phyloP scores from a whole-genome alignment of 2,329 filamentous ascomycete genomes.

The Neonectria coccinea region DNA sequence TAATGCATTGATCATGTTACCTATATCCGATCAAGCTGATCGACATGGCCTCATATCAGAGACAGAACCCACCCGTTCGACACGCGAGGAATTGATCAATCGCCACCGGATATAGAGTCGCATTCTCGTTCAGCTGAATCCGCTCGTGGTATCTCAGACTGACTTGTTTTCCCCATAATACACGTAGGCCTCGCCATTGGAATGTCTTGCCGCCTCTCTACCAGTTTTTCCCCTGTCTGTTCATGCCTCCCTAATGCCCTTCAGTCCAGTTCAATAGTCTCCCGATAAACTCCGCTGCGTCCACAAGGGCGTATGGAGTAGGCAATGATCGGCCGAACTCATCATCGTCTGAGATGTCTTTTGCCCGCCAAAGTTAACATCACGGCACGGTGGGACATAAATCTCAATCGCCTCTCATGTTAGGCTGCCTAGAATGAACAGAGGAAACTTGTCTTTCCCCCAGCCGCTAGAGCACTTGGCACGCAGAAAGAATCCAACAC shows the following conservation, averaged over 20 bases:
- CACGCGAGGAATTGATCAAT: conserved; percentile 6
- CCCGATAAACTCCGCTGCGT: conserved; percentile 7
- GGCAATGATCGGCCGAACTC: conserved; percentile 27
- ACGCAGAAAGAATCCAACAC: conserved; percentile 19
- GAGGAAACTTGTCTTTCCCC: conserved; percentile 10
- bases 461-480: conserved; percentile 6
- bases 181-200: conserved; percentile 22
- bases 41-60: conserved; percentile 5
- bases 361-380: neutral
- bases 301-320: neutral
- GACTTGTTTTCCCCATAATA: neutral
- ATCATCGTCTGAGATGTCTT: conserved; percentile 32
- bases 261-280: neutral
- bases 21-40: neutral
- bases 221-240: conserved; percentile 12
- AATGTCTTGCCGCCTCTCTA: conserved; percentile 30
- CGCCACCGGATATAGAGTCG: neutral
- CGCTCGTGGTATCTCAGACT: neutral
- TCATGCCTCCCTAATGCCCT: conserved; percentile 4
- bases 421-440: conserved; percentile 4
- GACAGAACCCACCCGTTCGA: neutral
- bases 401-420: conserved; percentile 15
- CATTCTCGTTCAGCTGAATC: neutral
- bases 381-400: conserved; percentile 26
- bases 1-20: neutral